phyloP scores from a whole-genome alignment of 352 stramenopile species.

The Pythium brassicae region DNA sequence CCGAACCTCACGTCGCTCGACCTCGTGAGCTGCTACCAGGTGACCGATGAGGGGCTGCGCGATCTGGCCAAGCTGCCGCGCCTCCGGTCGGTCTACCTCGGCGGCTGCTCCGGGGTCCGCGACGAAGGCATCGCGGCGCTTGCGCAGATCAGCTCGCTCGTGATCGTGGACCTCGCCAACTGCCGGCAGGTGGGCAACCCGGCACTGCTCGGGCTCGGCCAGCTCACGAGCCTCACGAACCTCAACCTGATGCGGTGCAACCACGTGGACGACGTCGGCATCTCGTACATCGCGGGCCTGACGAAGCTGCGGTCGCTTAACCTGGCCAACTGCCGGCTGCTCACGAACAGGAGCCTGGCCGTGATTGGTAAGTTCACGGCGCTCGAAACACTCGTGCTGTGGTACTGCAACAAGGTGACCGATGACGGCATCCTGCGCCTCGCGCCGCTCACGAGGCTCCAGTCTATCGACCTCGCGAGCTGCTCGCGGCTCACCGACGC shows the following conservation, averaged over 20 bases:
- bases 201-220: constrained; percentile 45
- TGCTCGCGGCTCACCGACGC: constrained; percentile 65
- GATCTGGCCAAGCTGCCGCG: constrained; percentile 32
- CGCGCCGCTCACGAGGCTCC: constrained; percentile 35
- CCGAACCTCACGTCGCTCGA: constrained; percentile 62
- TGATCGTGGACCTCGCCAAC: constrained; percentile 70
- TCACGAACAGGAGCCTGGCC: constrained; percentile 50
- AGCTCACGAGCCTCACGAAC: constrained; percentile 54
- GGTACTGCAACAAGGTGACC: constrained; percentile 85
- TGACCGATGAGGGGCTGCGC: constrained; percentile 49
- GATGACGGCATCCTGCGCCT: constrained; percentile 47
- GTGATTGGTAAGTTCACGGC: constrained; percentile 40
- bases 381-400: constrained; percentile 67
- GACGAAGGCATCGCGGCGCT: constrained; percentile 55
- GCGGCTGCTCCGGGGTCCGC: constrained; percentile 48
- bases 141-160: constrained; percentile 33
- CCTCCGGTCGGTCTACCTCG: constrained; percentile 63
- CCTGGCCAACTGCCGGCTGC: constrained; percentile 70
- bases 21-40: constrained; percentile 71
- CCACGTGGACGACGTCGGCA: constrained; percentile 53
- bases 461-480: constrained; percentile 70
- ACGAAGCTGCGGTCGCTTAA: constrained; percentile 67
- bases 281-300: constrained; percentile 37
- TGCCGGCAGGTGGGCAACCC: constrained; percentile 69
- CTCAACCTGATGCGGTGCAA: constrained; percentile 83